These are phyloP conservation scores for Tanozyma kutaoensis DNA, from an alignment of 805 yeast species.

Conservation along the genomic window DNA sequence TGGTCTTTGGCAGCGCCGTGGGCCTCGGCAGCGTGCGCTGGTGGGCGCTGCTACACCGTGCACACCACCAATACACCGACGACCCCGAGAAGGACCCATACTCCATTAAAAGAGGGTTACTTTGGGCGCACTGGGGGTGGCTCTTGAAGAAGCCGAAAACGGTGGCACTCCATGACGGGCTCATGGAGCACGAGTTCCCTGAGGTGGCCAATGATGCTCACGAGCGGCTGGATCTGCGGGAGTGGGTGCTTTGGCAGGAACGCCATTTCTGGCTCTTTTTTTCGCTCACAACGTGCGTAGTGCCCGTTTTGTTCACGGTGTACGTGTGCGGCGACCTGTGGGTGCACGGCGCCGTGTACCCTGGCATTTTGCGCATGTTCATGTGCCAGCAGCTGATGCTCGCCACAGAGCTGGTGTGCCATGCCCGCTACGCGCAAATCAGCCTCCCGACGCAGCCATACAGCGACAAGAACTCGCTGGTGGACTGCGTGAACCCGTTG, in stretches of 20 bases:
- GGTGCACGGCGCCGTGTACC: conserved; percentile 38
- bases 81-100: conserved; percentile 88
- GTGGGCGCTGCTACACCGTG: conserved; percentile 79
- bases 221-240: background rate
- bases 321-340: conserved; percentile 15
- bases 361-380: conserved; percentile 62
- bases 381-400: conserved; percentile 64
- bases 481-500: conserved; percentile 45
- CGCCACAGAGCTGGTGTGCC: conserved; percentile 74
- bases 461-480: conserved; percentile 51
- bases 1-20: conserved; percentile 22
- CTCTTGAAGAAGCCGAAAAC: conserved; percentile 47
- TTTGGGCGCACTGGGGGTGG: conserved; percentile 87
- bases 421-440: conserved; percentile 44
- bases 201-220: background rate
- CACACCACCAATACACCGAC: conserved; percentile 75
- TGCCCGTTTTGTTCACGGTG: conserved; percentile 17
- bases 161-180: conserved; percentile 15
- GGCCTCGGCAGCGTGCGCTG: conserved; percentile 66
- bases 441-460: conserved; percentile 45
- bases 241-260: conserved; percentile 23
- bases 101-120: conserved; percentile 65
- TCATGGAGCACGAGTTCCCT: conserved; percentile 24
- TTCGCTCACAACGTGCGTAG: conserved; percentile 13
- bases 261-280: conserved; percentile 13